Base-by-base conservation (phyloP, 495 filamentous ascomycete species). In the Podospora australis region DNA sequence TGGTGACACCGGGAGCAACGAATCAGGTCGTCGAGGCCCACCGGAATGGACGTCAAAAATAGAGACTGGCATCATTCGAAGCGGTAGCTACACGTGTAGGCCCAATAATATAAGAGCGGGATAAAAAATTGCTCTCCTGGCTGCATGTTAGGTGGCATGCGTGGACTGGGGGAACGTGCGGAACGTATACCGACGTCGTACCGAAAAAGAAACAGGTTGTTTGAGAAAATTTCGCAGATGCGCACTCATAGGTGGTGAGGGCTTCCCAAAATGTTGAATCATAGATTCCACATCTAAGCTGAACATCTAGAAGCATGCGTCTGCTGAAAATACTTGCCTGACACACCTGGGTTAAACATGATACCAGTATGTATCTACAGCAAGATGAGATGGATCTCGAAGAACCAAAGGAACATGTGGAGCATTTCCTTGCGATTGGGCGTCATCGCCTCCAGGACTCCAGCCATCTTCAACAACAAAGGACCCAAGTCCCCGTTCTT, bases 101-200 rank as follows among this genome's bases (percentile, higher is more conserved):
- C 53, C 59, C 56, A 62, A 62, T 62, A 8, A 36, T n/a, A n/a
- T n/a, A n/a, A n/a, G 48, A 52, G 50, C 39, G 42, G 48, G 30
- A 48, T 25, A 41, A 39, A 23, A 44, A 44, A 29, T 21, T 39
- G 42, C 21, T 22, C 39, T 54, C 36, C 45, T 25, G 55, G 32
- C 51, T 40, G 49, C 29, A 49, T 46, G 41, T 36, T 47, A 45
- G 39, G 43, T 58, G 39, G 35, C 26, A 39, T 20, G 14, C 46
- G 54, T 54, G 51, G 46, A 48, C 44, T 38, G 25, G 19, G 23
- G 19, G 32, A 30, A 13, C 26, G 6, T n/a, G n/a, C n/a, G n/a
- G n/a, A n/a, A n/a, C n/a, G n/a, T n/a, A n/a, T n/a, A n/a, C n/a
- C n/a, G n/a, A n/a, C n/a, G n/a, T n/a, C n/a, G 38, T 40, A 20